Conservation (phyloP, 129 eudicot genomes). For the Tagetes patula region DNA sequence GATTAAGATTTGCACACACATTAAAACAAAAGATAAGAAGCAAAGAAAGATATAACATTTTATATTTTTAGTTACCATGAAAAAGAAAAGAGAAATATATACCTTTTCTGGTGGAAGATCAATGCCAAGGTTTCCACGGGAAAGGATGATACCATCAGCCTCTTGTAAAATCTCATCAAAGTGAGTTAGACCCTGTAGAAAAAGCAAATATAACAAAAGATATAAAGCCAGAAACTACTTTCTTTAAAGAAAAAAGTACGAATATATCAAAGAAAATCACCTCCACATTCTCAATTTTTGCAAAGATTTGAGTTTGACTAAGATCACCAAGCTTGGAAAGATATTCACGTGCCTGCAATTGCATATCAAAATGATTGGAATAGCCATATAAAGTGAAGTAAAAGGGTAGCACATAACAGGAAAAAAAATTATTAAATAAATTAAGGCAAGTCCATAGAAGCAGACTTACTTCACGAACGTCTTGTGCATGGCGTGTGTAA, state of each 20-base stretch:
- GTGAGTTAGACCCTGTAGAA: slow-evolving; percentile 81
- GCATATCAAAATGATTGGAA: neutral
- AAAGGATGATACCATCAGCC: slow-evolving; percentile 98
- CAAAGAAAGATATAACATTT: neutral
- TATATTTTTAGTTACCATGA: neutral
- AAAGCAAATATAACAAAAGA: neutral
- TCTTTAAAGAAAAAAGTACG: neutral
- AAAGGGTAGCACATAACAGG: slow-evolving; percentile 5
- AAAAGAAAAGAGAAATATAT: neutral
- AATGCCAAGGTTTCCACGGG: slow-evolving; percentile 98
- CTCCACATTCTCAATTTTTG: slow-evolving; percentile 91
- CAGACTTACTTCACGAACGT: slow-evolving; percentile 83
- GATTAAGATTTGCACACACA: slow-evolving; percentile 11
- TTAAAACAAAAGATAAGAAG: neutral
- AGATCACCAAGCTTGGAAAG: slow-evolving; percentile 83
- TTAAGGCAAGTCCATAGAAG: neutral
- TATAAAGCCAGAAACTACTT: neutral
- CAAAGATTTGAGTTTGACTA: slow-evolving; percentile 93
- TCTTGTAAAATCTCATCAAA: slow-evolving; percentile 96
- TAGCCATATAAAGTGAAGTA: slow-evolving; percentile 1
- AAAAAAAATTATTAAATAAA: neutral
- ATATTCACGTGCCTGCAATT: slow-evolving; percentile 75
- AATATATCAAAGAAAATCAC: slow-evolving; percentile 36
- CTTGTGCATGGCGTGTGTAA: slow-evolving; percentile 90
- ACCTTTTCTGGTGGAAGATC: slow-evolving; percentile 99